Conservation (phyloP, 2,329 filamentous ascomycete genomes). For the Scolecobasidium constrictum region DNA sequence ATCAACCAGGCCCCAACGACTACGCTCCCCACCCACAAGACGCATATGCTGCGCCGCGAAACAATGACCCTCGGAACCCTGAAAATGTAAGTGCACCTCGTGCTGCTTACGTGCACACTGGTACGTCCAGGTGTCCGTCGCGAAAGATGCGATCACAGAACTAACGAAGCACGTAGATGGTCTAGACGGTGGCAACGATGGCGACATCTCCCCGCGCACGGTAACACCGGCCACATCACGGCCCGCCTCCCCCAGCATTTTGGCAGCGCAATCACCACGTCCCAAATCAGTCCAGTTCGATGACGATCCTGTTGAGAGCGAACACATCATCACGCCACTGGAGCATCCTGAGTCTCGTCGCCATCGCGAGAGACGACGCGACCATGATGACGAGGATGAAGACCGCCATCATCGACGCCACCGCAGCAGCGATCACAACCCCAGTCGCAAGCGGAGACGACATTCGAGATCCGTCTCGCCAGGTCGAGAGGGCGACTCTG, state of each 20-base stretch:
- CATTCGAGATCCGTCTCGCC: slow-evolving; percentile 3
- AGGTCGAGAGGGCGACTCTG: slow-evolving; percentile 3
- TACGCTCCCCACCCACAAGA: slow-evolving; percentile 14
- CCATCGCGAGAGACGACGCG: not conserved
- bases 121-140: slow-evolving; percentile 22
- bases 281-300: slow-evolving; percentile 26
- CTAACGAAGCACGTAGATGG: slow-evolving; percentile 11
- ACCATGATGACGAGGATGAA: slow-evolving; percentile 3
- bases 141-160: not conserved
- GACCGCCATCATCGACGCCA: not conserved
- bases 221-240: slow-evolving; percentile 12
- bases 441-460: slow-evolving; percentile 2
- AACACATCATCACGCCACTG: not conserved
- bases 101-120: slow-evolving; percentile 20
- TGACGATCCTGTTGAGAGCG: slow-evolving; percentile 16
- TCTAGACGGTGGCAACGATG: slow-evolving; percentile 18
- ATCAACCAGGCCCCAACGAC: slow-evolving; percentile 14
- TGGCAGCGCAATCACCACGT: not conserved
- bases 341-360: slow-evolving; percentile 1
- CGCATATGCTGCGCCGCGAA: slow-evolving; percentile 10
- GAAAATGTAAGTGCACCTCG: slow-evolving; percentile 40
- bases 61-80: slow-evolving; percentile 21
- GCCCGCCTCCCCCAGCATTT: slow-evolving; percentile 4
- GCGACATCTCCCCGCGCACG: slow-evolving; percentile 14
- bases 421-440: not conserved